Evolutionary conservation across 352 stramenopile species (phyloP), one percentile per base, ranked within the genome.

Genomic region (Globisporangium barbulae): DNA sequence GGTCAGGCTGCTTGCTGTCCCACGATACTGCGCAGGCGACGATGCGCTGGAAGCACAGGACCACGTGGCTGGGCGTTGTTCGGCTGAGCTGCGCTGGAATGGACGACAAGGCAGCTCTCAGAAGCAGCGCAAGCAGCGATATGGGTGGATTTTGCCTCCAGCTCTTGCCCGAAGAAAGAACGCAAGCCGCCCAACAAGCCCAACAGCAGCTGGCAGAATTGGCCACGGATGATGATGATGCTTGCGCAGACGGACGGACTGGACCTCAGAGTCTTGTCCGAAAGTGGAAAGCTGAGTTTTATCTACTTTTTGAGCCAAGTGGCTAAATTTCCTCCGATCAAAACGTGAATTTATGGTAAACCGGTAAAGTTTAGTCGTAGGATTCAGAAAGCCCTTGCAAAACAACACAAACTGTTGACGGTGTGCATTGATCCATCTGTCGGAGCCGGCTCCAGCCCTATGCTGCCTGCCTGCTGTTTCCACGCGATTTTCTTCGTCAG

Each of bases 101-200:
- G 42, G 17, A n/a, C 17, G 19, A 17, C 4, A 21, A 3, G 7
- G 5, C 42, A 21, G 17, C 6, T 7, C 0, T 48, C 17, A 41
- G 35, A 19, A 54, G 48, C 48, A 31, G 48, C 25, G 48, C 48
- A 37, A 22, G 48, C 48, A 54, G 12, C 13, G 3, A n/a, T 8
- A 28, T 28, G 28, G 28, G 49, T 41, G 28, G 49, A 55, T 57
- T 42, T 28, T 42, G 30, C 50, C 50, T 57, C 30, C 35, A 7
- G 9, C n/a, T 41, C 50, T 57, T 57, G 50, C 50, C 50, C 42
- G 19, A 41, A 41, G 35, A 41, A 41, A 41, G 35, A 41, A 12
- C 35, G 12, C 35, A 6, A 1, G 39, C 13, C 19, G 39, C 35
- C 8, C 35, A 7, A 17, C 8, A 42, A 42, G 12, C 8, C 13